phyloP scores from a whole-genome alignment of 2,329 filamentous ascomycete species.

The Tolypocladium endophyticum region DNA sequence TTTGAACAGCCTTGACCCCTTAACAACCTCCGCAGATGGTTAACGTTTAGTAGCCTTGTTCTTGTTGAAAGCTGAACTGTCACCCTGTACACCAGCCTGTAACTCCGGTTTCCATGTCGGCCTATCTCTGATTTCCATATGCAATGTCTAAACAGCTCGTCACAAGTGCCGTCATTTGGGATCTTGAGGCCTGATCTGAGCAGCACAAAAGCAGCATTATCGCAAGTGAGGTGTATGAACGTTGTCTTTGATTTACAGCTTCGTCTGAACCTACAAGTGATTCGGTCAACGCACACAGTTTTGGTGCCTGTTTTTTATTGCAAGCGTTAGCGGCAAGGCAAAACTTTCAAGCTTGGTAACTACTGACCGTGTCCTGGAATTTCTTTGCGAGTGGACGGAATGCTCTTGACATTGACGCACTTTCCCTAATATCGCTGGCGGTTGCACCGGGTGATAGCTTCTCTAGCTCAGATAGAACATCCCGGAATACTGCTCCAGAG shows the following conservation, averaged over 20 bases:
- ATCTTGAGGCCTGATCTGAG: slow-evolving; percentile 1
- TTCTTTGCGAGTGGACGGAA: neutral
- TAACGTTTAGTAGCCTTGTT: no score
- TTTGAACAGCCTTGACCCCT: no score
- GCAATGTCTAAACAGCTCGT: slow-evolving; percentile 1
- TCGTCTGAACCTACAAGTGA: neutral
- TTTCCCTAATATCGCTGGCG: neutral
- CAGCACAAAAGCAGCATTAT: slow-evolving; percentile 2
- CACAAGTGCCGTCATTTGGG: neutral
- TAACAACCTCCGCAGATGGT: no score
- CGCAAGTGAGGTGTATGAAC: slow-evolving; percentile 1
- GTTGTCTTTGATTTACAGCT: slow-evolving; percentile 1
- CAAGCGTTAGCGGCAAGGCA: neutral
- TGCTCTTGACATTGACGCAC: neutral
- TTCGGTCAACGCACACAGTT: neutral
- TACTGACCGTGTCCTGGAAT: neutral
- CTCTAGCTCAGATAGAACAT: neutral
- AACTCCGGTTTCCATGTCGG: neutral
- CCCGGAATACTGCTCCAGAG: neutral
- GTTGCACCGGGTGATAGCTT: neutral
- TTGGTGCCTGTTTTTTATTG: neutral
- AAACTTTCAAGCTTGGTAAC: neutral
- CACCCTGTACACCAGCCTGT: no score
- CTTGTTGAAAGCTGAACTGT: no score
- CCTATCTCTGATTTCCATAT: neutral